These are phyloP conservation scores for Chara braunii DNA, from an alignment of 139 green algal genomes.

Conservation along the genomic window DNA sequence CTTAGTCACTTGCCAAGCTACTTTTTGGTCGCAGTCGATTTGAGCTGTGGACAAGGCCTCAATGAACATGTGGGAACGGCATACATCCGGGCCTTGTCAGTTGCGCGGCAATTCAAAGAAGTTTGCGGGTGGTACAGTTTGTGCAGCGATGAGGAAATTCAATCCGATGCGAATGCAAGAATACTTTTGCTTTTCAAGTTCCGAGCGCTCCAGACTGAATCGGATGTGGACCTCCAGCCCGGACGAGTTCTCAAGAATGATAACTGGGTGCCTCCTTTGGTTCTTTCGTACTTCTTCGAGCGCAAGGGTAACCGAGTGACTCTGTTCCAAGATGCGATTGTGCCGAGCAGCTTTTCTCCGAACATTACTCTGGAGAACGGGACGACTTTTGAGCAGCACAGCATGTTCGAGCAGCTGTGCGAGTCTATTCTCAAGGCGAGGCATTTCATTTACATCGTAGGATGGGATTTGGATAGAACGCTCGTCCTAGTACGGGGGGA, in stretches of 20 bases:
- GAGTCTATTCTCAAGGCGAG: conserved; percentile 32
- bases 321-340: conserved; percentile 46
- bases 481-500: conserved; percentile 37
- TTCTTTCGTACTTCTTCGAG: conserved; percentile 39
- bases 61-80: no score
- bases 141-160: no score
- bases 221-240: no score
- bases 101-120: no score
- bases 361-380: neutral
- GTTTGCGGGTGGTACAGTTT: no score
- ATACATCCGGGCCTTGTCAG: no score
- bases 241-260: neutral
- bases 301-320: conserved; percentile 39
- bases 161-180: no score
- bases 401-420: conserved; percentile 46
- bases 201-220: no score
- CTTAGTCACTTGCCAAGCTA: no score
- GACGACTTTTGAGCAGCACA: neutral
- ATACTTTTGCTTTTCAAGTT: no score
- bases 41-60: no score
- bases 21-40: no score
- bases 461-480: conserved; percentile 47
- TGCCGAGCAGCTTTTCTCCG: neutral
- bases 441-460: conserved; percentile 50
- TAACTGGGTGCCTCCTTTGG: conserved; percentile 18